Percentiles rank a stretch among this genome's conserved stretches.
These are phyloP conservation scores for Lichtheimia ornata DNA, from an alignment of 371 early-diverging fungal species.

Conservation along the genomic window DNA sequence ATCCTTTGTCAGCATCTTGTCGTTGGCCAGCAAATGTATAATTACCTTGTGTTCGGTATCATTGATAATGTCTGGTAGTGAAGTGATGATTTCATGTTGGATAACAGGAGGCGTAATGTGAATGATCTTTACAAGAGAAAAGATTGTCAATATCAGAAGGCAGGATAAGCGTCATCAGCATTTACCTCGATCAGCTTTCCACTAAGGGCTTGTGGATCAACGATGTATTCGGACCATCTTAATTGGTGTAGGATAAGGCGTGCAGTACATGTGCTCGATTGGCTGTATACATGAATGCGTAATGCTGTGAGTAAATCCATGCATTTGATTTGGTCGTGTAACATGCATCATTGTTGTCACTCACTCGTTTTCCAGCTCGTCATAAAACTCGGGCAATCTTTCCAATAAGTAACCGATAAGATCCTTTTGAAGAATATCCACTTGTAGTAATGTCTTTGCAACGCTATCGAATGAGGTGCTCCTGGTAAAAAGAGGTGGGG, in stretches of 20 bases:
- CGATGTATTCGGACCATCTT: conserved; percentile 78
- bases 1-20: background rate
- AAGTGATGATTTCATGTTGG: conserved; percentile 76
- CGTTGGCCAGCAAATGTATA: background rate
- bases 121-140: conserved; percentile 47
- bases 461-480: conserved; percentile 52
- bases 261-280: conserved; percentile 57
- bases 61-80: conserved; percentile 75
- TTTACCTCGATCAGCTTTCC: conserved; percentile 71
- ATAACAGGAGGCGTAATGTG: conserved; percentile 63
- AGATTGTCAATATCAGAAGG: background rate
- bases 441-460: conserved; percentile 60
- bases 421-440: conserved; percentile 64
- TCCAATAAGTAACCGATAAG: conserved; percentile 66
- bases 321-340: background rate
- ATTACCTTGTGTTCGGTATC: conserved; percentile 73
- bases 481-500: background rate
- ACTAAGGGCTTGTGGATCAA: conserved; percentile 61
- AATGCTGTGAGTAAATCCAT: background rate
- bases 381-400: conserved; percentile 64
- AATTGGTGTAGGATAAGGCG: conserved; percentile 75
- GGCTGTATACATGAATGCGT: conserved; percentile 14
- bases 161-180: background rate
- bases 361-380: conserved; percentile 58
- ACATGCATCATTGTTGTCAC: background rate